Conservation (phyloP, 495 filamentous ascomycete genomes). For the Jackrogersella minutella region DNA sequence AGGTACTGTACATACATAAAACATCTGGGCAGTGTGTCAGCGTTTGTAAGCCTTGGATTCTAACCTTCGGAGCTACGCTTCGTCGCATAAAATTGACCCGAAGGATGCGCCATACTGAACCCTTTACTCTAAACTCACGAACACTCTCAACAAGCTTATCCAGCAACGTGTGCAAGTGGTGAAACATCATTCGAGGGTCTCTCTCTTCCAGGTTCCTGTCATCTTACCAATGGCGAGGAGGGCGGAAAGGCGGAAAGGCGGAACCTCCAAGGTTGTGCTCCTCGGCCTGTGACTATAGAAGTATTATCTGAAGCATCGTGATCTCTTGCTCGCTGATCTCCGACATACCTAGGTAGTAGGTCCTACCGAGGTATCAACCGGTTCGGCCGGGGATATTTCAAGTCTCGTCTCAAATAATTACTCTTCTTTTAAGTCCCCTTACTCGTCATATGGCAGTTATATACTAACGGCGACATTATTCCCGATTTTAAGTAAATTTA, state of each 20-base stretch:
- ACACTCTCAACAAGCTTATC: conserved; percentile 12
- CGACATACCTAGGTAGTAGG: conserved; percentile 4
- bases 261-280: background rate
- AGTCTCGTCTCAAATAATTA: background rate
- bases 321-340: conserved; percentile 7
- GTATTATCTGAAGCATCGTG: background rate
- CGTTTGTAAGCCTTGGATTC: conserved; percentile 28
- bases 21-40: conserved; percentile 8
- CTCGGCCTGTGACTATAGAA: background rate
- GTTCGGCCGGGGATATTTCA: background rate
- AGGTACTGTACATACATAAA: background rate
- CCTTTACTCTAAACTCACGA: conserved; percentile 5
- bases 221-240: conserved; percentile 5
- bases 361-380: background rate
- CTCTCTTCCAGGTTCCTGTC: background rate
- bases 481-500: background rate
- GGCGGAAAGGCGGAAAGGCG: conserved; percentile 27
- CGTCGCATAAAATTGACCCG: conserved; percentile 21
- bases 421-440: background rate
- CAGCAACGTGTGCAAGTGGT: conserved; percentile 35
- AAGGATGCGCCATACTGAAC: conserved; percentile 21
- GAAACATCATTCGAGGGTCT: conserved; percentile 33
- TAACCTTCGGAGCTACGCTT: background rate
- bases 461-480: background rate
- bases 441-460: background rate